Base-by-base conservation (phyloP, 257 asterid species). In the Solanum boliviense region DNA sequence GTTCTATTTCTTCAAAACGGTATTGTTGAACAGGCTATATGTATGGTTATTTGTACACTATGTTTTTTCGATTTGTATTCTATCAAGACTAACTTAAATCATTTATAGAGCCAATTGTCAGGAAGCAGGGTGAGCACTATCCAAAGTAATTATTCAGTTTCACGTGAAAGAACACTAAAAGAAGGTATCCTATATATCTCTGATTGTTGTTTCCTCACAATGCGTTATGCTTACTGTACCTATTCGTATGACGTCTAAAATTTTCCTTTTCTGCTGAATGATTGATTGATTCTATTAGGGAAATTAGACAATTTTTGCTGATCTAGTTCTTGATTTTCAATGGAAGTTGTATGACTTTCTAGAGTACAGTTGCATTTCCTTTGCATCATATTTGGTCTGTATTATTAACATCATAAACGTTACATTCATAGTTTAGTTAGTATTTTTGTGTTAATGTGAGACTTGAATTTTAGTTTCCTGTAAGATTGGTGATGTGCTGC, bases 61-160 rank as follows among this genome's bases (percentile, higher is more conserved):
- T 1, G 32, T 52, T 46, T 70, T 74, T 72, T 72, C 21, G 12
- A 73, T 27, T 71, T 86, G 58, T 48, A 27, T 72, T 31, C 81
- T 23, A 79, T 32, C 84, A 58, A 88, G 62, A 88, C 89, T 89
- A 87, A 91, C 90, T 87, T 58, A 70, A 39, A 89, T 75, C 72
- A 83, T 90, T 85, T 84, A 23, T 32, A 96, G 98, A 92, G 98
- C 89, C 92, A 90, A 91, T 27, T 95, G 89, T 85, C 94, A 29
- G 98, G 99, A 56, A 91, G 13, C 91, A 89, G 78, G 60, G 96
- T 95, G 88, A 93, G 68, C 89, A 88, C 95, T 18, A 7, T 89
- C 87, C 92, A 90, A 87, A 86, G 73, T 39, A 93, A 93, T 20
- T 52, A 65, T 73, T 89, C 95, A 83, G 92, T 72, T 88, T 94